Evolutionary conservation across 1,284 basidiomycete genomes (phyloP).

Genomic region (Puccinia coronata): DNA sequence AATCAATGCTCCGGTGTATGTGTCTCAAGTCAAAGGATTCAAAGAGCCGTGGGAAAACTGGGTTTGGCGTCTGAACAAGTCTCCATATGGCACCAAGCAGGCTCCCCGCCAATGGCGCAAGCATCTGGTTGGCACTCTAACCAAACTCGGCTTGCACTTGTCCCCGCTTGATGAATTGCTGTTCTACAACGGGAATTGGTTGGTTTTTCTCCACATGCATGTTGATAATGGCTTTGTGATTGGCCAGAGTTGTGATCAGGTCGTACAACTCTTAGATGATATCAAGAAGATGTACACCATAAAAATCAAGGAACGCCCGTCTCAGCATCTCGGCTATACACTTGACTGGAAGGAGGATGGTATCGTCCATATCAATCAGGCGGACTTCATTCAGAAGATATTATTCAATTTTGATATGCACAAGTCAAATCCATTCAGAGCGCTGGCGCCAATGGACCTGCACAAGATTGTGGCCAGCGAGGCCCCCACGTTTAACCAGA

Average conservation of each 20-base stretch:
- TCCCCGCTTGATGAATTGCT: neutral
- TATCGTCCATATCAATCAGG: neutral
- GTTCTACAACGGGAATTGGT: neutral
- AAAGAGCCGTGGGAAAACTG: neutral
- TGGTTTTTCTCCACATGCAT: neutral
- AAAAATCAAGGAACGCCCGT: neutral
- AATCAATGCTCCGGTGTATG: too few species aligned
- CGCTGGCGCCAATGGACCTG: too few species aligned
- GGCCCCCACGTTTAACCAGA: too few species aligned
- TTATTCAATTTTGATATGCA: too few species aligned
- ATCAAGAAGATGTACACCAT: neutral
- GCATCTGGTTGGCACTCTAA: neutral
- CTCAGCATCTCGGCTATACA: slow-evolving; percentile 11
- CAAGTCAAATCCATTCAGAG: too few species aligned
- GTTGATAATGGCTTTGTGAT: neutral
- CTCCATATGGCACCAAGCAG: too few species aligned
- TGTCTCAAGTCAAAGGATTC: neutral
- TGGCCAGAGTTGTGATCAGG: neutral
- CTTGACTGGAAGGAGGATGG: slow-evolving; percentile 6
- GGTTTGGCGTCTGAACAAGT: too few species aligned
- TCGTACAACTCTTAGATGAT: neutral
- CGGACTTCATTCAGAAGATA: too few species aligned
- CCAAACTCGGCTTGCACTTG: neutral
- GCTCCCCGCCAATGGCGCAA: too few species aligned
- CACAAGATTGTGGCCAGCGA: too few species aligned